Evolutionary conservation across 768 basidiomycete species (phyloP).

Genomic region (Harrya chromipes): DNA sequence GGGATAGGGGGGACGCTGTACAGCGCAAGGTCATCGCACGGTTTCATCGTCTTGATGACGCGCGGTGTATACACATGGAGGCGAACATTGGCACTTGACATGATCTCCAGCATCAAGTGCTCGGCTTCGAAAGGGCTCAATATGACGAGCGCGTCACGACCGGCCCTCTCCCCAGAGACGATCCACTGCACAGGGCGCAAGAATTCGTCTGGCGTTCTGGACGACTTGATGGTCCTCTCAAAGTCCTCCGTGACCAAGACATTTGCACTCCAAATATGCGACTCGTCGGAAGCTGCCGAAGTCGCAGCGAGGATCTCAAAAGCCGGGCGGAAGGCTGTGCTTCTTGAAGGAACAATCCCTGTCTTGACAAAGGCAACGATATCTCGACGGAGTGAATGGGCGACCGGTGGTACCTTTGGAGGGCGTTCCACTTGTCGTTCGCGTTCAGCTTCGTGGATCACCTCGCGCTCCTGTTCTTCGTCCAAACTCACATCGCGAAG

Average conservation of each 20-base stretch:
- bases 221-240: constrained; percentile 5
- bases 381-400: constrained; percentile 21
- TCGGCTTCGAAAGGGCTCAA: constrained; percentile 44
- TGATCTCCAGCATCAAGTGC: constrained; percentile 36
- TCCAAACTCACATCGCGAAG: constrained; percentile 28
- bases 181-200: constrained; percentile 32
- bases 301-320: constrained; percentile 12
- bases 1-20: constrained; percentile 5
- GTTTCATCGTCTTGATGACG: constrained; percentile 30
- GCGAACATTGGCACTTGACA: constrained; percentile 28
- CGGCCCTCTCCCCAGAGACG: constrained; percentile 8
- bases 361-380: constrained; percentile 25
- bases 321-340: constrained; percentile 21
- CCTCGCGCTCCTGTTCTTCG: constrained; percentile 52
- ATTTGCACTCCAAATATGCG: constrained; percentile 15
- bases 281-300: constrained; percentile 14
- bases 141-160: constrained; percentile 27
- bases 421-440: constrained; percentile 41
- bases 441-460: constrained; percentile 42
- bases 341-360: constrained; percentile 23
- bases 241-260: constrained; percentile 20
- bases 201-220: constrained; percentile 9
- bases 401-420: constrained; percentile 18
- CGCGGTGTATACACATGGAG: constrained; percentile 45
- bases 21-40: constrained; percentile 35